Base-by-base conservation (phyloP, 768 basidiomycete genomes). In the Holtermanniella nyarrowii region DNA sequence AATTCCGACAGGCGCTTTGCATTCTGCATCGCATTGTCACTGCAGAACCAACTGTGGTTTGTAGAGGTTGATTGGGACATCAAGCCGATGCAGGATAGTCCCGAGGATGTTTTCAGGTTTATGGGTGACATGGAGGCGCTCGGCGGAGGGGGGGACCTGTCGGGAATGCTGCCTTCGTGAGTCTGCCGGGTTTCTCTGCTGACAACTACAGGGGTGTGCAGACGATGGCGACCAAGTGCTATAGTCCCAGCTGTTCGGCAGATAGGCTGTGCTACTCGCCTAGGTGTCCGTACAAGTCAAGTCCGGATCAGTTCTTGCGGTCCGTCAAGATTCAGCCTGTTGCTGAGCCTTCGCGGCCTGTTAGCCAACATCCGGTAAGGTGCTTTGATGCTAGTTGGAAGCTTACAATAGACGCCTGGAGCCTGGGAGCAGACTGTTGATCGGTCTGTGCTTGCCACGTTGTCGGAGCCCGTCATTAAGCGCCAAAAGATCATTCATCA, bases 21-120 rank as follows among this genome's bases (percentile, higher is more conserved):
- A 3, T 74, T 95, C 24, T 82, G 85, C 66, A 83, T 93, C 31
- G 95, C 89, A 3, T 82, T 88, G 37, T 87, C 86, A 52, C 76
- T 97, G 31, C 90, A 96, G 65, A 83, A 80, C 53, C 88, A 93
- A 67, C 77, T 97, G 3, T 96, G 89, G 77, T 91, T 95, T 71
- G 88, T 88, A 65, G 93, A 97, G 68, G 90, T 96, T 5, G 90
- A 96, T 66, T 93, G 90, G 87, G 88, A 85, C 25, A 82, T 82
- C 46, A 80, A 82, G 18, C 76, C 82, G 1, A 73, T 95, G 49
- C 81, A 85, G 50, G 89, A 91, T 63, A 83, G 85, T 2, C 85
- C 91, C 3, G 89, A 91, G 62, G 88, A 91, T 56, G 89, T 95
- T 4, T 95, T 86, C 73, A 86, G 85, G 77, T 93, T 95, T 71